Evolutionary conservation across 1,284 basidiomycete genomes (phyloP).

Genomic region (Malassezia arunalokei): DNA sequence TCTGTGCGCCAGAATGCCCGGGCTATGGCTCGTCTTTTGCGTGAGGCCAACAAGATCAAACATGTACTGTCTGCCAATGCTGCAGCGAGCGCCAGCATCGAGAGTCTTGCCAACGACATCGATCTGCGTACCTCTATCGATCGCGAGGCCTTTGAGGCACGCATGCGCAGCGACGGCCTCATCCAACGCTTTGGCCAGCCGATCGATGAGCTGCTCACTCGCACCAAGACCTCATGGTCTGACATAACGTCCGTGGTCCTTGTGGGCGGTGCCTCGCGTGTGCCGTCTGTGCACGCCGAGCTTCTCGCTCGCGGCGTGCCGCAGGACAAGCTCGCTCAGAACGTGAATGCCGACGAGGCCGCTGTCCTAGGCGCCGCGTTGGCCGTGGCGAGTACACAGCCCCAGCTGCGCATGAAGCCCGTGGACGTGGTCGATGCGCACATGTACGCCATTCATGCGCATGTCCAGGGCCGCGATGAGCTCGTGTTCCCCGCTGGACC

Average conservation of each 20-base stretch:
- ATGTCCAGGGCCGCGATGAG: conserved; percentile 22
- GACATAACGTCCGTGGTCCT: conserved; percentile 79
- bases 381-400: conserved; percentile 74
- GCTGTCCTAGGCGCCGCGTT: conserved; percentile 83
- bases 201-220: conserved; percentile 62
- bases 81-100: conserved; percentile 64
- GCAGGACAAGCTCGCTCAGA: conserved; percentile 50
- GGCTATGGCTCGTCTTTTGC: conserved; percentile 83
- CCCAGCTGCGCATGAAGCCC: conserved; percentile 90
- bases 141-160: conserved; percentile 62
- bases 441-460: conserved; percentile 32
- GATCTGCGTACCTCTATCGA: conserved; percentile 73
- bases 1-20: conserved; percentile 54
- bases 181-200: conserved; percentile 25
- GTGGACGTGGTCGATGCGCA: conserved; percentile 63
- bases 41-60: conserved; percentile 84
- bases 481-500: conserved; percentile 28
- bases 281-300: conserved; percentile 73
- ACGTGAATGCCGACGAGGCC: conserved; percentile 95
- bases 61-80: conserved; percentile 83
- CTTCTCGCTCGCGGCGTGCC: conserved; percentile 37
- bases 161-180: conserved; percentile 22
- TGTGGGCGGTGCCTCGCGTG: conserved; percentile 75
- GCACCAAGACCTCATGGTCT: conserved; percentile 58
- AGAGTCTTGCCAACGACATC: conserved; percentile 76